These are phyloP conservation scores for Serendipita sp. DNA, from an alignment of 768 basidiomycete species.

Conservation along the genomic window DNA sequence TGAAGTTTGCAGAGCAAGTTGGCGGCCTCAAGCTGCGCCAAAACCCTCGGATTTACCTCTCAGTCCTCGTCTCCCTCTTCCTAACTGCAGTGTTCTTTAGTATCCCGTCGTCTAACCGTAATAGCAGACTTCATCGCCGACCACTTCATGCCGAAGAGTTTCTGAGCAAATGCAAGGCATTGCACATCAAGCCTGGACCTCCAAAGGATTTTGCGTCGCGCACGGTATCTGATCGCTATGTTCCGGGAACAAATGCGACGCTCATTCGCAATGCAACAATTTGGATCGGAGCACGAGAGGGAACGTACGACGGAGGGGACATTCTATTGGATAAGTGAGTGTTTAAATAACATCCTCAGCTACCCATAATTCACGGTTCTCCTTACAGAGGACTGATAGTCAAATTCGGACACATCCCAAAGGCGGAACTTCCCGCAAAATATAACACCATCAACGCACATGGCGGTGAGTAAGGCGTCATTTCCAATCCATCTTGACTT, in stretches of 20 bases:
- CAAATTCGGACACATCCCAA: background rate
- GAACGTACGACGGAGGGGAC: conserved; percentile 44
- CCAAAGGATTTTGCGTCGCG: conserved; percentile 20
- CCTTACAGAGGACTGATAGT: background rate
- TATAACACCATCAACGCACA: conserved; percentile 45
- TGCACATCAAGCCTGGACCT: conserved; percentile 19
- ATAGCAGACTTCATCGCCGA: background rate
- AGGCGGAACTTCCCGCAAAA: background rate
- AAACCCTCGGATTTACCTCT: background rate
- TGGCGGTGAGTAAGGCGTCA: conserved; percentile 22
- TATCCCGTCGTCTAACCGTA: background rate
- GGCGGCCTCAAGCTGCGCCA: background rate
- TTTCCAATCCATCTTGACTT: conserved; percentile 39
- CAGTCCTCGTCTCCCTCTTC: background rate
- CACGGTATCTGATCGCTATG: conserved; percentile 38
- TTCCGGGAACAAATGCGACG: conserved; percentile 34
- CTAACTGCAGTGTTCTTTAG: background rate
- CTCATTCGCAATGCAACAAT: conserved; percentile 55
- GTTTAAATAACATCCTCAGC: background rate
- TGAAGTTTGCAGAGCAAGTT: background rate
- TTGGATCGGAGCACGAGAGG: conserved; percentile 56
- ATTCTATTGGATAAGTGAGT: conserved; percentile 34
- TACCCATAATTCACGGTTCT: background rate
- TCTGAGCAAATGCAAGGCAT: conserved; percentile 17
- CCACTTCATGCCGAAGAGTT: conserved; percentile 10